Percentiles rank a stretch among this genome's conserved stretches.
phyloP scores from a whole-genome alignment of 2,329 filamentous ascomycete genomes.

The Decorospora gaudefroyi region DNA sequence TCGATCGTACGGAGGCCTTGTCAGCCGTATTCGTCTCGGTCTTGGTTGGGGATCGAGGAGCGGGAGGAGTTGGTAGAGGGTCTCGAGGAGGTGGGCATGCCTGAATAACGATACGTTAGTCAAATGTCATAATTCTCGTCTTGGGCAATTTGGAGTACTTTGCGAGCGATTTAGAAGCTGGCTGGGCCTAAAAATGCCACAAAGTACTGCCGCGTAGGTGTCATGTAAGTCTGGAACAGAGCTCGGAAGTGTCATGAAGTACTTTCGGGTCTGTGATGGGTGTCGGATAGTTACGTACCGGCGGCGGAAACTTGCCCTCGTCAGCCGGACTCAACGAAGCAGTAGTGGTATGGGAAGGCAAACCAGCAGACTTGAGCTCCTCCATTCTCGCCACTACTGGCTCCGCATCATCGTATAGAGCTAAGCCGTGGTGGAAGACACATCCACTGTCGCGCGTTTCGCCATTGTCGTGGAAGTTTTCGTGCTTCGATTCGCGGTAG shows the following conservation, averaged over 20 bases:
- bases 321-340: constrained; percentile 46
- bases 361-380: constrained; percentile 47
- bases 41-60: constrained; percentile 17
- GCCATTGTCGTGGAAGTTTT: constrained; percentile 48
- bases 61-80: constrained; percentile 10
- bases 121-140: constrained; percentile 7
- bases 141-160: constrained; percentile 8
- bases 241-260: too few relatives aligned
- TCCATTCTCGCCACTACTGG: constrained; percentile 40
- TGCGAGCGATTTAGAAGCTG: constrained; percentile 5
- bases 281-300: constrained; percentile 23
- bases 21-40: constrained; percentile 23
- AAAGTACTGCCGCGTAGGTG: too few relatives aligned
- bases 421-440: constrained; percentile 56
- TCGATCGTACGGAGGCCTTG: constrained; percentile 18
- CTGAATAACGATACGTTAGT: constrained; percentile 21
- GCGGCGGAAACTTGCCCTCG: constrained; percentile 45
- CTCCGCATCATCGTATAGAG: constrained; percentile 55
- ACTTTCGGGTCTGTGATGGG: too few relatives aligned
- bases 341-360: constrained; percentile 45
- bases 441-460: constrained; percentile 54
- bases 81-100: constrained; percentile 14
- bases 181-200: constrained; percentile 8
- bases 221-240: too few relatives aligned
- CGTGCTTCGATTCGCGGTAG: constrained; percentile 56